Percentiles rank a stretch among this genome's conserved stretches.
These are phyloP conservation scores for Saccharomyces hybrid DNA, from an alignment of 1,139 yeast species.

Conservation along the genomic window DNA sequence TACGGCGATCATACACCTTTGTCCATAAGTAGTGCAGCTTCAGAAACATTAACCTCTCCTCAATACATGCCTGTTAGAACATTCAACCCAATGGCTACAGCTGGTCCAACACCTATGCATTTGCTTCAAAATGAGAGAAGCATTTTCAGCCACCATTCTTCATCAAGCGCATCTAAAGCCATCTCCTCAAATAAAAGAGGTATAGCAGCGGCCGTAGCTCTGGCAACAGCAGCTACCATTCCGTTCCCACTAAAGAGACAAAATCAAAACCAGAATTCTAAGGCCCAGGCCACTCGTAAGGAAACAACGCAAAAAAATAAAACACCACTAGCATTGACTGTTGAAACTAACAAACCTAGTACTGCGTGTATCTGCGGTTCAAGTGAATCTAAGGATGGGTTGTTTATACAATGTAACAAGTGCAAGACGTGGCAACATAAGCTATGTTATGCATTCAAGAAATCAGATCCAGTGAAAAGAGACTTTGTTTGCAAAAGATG, in stretches of 20 bases:
- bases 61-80: not conserved
- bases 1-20: not conserved
- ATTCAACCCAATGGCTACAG: not conserved
- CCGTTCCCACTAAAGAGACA: slow-evolving; percentile 21
- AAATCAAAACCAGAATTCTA: slow-evolving; percentile 2
- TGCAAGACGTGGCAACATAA: slow-evolving; percentile 95
- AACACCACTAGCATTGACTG: slow-evolving; percentile 68
- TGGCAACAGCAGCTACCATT: slow-evolving; percentile 24
- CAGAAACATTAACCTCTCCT: not conserved
- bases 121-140: not conserved
- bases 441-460: slow-evolving; percentile 68
- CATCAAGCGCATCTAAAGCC: not conserved
- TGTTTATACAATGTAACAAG: slow-evolving; percentile 85
- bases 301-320: slow-evolving; percentile 24
- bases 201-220: slow-evolving; percentile 24
- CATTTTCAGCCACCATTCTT: not conserved
- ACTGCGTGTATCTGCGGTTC: slow-evolving; percentile 77
- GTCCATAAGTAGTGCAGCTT: not conserved
- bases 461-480: slow-evolving; percentile 73
- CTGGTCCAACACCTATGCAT: not conserved
- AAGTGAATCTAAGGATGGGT: slow-evolving; percentile 62
- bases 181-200: not conserved
- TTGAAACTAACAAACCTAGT: slow-evolving; percentile 37
- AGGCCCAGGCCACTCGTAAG: slow-evolving; percentile 1
- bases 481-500: slow-evolving; percentile 76